Evolutionary conservation across 495 filamentous ascomycete genomes (phyloP).

Genomic region (Aspergillus sclerotiicarbonarius): DNA sequence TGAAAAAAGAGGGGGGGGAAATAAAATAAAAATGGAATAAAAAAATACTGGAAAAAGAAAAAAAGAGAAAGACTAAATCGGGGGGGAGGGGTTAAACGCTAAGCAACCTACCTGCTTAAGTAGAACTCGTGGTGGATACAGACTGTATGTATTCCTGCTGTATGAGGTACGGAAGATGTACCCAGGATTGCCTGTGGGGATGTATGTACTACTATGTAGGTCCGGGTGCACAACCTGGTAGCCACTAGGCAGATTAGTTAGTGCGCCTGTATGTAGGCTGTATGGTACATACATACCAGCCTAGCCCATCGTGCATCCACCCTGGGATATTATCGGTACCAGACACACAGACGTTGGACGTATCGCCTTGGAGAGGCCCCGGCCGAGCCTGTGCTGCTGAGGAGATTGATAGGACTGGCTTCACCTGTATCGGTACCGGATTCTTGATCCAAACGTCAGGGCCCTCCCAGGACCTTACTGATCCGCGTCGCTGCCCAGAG

Average conservation of each 20-base stretch:
- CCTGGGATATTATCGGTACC: background rate
- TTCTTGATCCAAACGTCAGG: background rate
- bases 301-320: background rate
- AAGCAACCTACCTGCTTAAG: background rate
- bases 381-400: background rate
- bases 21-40: conserved; percentile 7
- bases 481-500: background rate
- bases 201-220: background rate
- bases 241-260: background rate
- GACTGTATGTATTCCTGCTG: background rate
- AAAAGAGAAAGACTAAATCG: background rate
- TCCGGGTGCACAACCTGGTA: background rate
- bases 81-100: background rate
- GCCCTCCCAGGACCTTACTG: conserved; percentile 7
- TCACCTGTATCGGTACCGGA: background rate
- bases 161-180: background rate
- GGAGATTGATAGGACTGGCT: background rate
- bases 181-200: background rate
- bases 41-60: conserved; percentile 3
- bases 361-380: background rate
- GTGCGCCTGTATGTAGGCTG: background rate
- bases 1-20: background rate
- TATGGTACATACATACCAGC: background rate
- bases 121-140: background rate
- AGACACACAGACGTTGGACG: background rate